Conservation (phyloP, 208 protist species). For the Acanthamoeba royreba region DNA sequence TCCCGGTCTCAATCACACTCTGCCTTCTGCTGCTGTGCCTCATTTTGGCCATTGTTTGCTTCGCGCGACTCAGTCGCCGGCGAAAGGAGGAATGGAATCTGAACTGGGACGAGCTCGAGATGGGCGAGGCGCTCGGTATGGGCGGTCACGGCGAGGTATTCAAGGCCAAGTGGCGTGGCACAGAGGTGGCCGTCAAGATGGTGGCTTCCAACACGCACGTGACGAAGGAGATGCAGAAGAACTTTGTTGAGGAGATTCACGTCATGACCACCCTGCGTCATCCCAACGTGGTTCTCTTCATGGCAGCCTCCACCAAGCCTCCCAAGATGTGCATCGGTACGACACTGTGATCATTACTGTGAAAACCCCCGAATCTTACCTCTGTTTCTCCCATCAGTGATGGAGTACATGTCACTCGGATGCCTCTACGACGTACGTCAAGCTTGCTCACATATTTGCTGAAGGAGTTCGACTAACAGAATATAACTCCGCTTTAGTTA, state of each 20-base stretch:
- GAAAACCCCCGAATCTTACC: too few species aligned
- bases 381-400: too few species aligned
- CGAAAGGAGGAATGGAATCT: not conserved
- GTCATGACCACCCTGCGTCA: not conserved
- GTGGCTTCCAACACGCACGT: not conserved
- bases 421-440: not conserved
- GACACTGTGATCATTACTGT: too few species aligned
- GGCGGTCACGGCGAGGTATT: constrained; percentile 7
- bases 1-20: not conserved
- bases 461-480: not conserved
- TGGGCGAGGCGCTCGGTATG: not conserved
- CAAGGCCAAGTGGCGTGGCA: not conserved
- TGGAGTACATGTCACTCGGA: not conserved
- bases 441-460: not conserved
- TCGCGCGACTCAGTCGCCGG: not conserved
- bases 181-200: constrained; percentile 18
- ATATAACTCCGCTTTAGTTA: not conserved
- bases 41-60: not conserved
- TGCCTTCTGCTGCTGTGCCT: not conserved
- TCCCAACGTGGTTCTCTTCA: constrained; percentile 3
- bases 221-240: not conserved
- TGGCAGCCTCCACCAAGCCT: not conserved
- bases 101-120: not conserved
- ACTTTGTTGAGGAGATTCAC: not conserved
- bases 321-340: not conserved